Conservation (phyloP, 2,329 filamentous ascomycete species). For the Emergomyces africanus region DNA sequence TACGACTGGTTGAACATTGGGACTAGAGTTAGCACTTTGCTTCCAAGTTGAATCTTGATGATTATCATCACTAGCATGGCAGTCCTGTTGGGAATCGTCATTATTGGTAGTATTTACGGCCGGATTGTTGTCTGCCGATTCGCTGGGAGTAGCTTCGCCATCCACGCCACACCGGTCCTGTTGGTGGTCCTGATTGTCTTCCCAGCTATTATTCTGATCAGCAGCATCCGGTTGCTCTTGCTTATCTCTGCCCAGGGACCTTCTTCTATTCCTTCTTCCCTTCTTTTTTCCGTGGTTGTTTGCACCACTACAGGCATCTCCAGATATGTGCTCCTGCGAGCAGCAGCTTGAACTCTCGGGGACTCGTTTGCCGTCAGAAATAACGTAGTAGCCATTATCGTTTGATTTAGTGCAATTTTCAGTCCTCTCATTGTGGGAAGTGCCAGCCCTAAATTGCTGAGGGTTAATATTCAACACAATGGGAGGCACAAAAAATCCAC, state of each 20-base stretch:
- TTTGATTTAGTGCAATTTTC: not conserved
- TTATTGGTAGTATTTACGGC: not conserved
- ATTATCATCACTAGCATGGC: not conserved
- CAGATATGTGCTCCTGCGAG: not conserved
- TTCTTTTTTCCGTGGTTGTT: not conserved
- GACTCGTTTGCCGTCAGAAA: conserved; percentile 10
- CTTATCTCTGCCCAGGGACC: not conserved
- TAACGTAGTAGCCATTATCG: conserved; percentile 9
- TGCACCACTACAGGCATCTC: too few relatives aligned
- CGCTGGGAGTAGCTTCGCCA: not conserved
- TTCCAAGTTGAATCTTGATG: not conserved
- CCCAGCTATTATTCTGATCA: not conserved
- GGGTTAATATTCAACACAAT: conserved; percentile 11
- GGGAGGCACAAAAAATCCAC: conserved; percentile 3
- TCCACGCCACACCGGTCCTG: not conserved
- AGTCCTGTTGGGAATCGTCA: not conserved
- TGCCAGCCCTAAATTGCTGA: not conserved
- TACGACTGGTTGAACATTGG: not conserved
- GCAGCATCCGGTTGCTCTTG: not conserved
- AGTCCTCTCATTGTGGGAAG: not conserved
- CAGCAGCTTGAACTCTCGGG: not conserved
- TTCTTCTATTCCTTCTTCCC: not conserved
- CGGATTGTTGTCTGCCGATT: not conserved
- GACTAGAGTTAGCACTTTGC: not conserved
- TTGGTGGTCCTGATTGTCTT: not conserved